phyloP scores from a whole-genome alignment of 306 rosid species.

The Geum urbanum region DNA sequence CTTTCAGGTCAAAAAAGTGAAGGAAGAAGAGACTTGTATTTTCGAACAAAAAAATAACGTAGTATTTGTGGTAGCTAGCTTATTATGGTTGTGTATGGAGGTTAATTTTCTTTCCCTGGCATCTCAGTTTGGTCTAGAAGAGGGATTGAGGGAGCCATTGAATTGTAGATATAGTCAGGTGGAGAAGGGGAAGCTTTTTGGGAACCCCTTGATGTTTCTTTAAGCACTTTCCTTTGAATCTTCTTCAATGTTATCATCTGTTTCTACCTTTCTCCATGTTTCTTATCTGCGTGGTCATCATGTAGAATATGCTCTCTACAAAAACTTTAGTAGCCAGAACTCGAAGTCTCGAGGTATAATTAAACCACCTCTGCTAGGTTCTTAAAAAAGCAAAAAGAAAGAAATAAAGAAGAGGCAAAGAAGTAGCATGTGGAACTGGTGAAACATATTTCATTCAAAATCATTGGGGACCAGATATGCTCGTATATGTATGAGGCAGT shows the following conservation, averaged over 20 bases:
- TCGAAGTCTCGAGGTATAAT: neutral
- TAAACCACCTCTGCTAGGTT: neutral
- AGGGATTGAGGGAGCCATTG: slow-evolving; percentile 4
- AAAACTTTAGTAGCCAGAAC: neutral
- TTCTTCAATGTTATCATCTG: slow-evolving; percentile 29
- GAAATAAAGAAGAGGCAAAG: no score
- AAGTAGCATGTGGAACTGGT: no score
- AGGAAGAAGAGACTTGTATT: neutral
- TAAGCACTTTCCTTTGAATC: slow-evolving; percentile 35
- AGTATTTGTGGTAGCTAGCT: neutral
- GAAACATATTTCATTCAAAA: neutral
- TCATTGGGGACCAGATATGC: no score
- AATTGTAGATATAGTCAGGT: slow-evolving; percentile 14
- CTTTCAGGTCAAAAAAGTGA: neutral
- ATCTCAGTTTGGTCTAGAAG: slow-evolving; percentile 3
- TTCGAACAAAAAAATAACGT: neutral
- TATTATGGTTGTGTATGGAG: slow-evolving; percentile 16
- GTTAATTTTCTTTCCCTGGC: neutral
- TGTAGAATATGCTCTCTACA: neutral
- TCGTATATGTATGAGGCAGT: no score
- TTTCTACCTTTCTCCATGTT: slow-evolving; percentile 15
- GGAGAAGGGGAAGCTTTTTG: slow-evolving; percentile 32
- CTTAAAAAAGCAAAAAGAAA: no score
- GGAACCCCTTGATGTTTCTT: slow-evolving; percentile 23
- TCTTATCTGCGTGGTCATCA: neutral